These are phyloP conservation scores for Russula sp. DNA, from an alignment of 768 basidiomycete genomes.

Conservation along the genomic window DNA sequence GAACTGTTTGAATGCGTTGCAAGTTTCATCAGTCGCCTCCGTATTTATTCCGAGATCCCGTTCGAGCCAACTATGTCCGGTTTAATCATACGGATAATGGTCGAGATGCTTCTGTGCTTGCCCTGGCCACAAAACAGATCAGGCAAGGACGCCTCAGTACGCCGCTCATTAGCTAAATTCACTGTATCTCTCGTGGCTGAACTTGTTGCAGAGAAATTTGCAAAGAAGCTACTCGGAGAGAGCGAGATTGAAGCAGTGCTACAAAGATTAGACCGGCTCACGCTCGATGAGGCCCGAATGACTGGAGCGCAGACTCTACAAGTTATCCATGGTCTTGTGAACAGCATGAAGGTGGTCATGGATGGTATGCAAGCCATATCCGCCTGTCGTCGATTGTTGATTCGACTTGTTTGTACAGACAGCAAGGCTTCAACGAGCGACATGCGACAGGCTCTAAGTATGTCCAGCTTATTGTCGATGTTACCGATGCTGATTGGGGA, in stretches of 20 bases:
- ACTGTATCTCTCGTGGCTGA: background rate
- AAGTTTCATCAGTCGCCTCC: background rate
- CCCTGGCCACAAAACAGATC: background rate
- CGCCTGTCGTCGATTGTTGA: background rate
- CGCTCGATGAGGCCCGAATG: background rate
- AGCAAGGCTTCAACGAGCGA: background rate
- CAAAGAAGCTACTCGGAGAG: background rate
- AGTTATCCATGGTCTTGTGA: background rate
- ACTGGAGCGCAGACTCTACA: background rate
- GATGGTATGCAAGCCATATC: background rate
- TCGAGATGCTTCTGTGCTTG: background rate
- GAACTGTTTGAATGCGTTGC: background rate
- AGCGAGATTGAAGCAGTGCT: background rate
- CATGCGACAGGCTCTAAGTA: background rate
- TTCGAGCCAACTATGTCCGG: background rate
- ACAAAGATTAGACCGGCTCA: background rate
- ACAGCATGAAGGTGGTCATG: background rate
- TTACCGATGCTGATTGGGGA: background rate
- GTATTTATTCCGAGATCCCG: background rate
- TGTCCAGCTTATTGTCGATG: background rate
- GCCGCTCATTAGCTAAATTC: background rate
- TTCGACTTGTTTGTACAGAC: background rate
- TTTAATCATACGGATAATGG: background rate
- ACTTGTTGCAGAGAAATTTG: background rate
- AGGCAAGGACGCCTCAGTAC: background rate